Evolutionary conservation across 495 filamentous ascomycete genomes (phyloP), one percentile per base, ranked within the genome.

Genomic region (Tuber melanosporum): DNA sequence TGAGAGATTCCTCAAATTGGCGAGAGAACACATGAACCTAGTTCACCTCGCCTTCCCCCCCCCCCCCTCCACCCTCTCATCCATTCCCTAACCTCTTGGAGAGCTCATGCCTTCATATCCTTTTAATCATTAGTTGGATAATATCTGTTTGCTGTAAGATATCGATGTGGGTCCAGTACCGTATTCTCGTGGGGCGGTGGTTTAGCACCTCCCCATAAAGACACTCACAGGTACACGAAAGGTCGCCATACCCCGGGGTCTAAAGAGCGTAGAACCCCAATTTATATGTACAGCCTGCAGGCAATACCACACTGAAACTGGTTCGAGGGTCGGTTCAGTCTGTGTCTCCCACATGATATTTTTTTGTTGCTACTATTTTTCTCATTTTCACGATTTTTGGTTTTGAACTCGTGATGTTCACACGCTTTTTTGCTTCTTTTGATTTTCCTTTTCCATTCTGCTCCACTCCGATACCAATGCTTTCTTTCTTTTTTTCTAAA

Each of bases 401-500:
- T 36, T 32, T 14, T 66, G 57, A 36, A 15, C 57, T 36, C 26
- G 62, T 79, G 26, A 26, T 62, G 49, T 32, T 42, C 49, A 42
- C 19, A 41, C 52, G 14, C 46, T 26, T 74, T 42, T 72, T 41
- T 41, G 26, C 71, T 78, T 71, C 73, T 42, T 20, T 73, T 72
- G 72, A 39, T 46, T 77, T 73, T 39, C 52, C 42, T 72, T 66
- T 77, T 45, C 77, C 69, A 52, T 62, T 43, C 73, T 66, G 20
- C 32, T 74, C 72, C 75, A 71, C 71, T 72, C 46, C 66, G 71
- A 46, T 77, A 72, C 49, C 20, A 5, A 5, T 19, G 19, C 15
- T 0, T 5, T 47, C 4, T 20, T 66, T 36, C 36, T 32, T 19
- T 36, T 14, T 7, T 66, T 66, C 57, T 36, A 17, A 66, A 17